These are phyloP conservation scores for Fibroporia radiculosa DNA, from an alignment of 768 basidiomycete genomes.

Conservation along the genomic window DNA sequence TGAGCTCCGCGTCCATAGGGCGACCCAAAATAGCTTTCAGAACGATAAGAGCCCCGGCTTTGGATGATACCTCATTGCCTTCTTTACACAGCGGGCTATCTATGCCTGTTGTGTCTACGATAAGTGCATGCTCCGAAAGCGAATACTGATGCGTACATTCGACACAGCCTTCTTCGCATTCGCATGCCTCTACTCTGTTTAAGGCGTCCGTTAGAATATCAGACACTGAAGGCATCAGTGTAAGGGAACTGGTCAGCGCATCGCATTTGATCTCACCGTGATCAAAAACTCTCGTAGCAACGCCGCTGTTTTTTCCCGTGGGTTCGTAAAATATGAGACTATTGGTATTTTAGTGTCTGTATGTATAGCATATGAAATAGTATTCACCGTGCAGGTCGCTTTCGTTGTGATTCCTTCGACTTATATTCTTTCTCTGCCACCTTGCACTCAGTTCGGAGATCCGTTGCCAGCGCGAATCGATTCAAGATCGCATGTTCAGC, in stretches of 20 bases:
- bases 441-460: constrained; percentile 81
- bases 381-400: constrained; percentile 58
- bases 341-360: background rate
- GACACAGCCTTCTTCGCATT: constrained; percentile 63
- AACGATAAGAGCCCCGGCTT: constrained; percentile 65
- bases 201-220: constrained; percentile 54
- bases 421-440: constrained; percentile 68
- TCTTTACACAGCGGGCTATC: constrained; percentile 60
- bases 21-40: constrained; percentile 50
- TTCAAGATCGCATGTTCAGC: constrained; percentile 82
- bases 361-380: background rate
- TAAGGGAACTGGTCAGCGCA: background rate
- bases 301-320: constrained; percentile 60
- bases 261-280: constrained; percentile 42
- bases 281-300: constrained; percentile 77
- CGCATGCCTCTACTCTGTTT: constrained; percentile 48
- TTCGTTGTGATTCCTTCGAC: constrained; percentile 40
- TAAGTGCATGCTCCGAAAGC: background rate
- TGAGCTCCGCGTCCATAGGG: constrained; percentile 30
- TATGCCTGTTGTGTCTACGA: constrained; percentile 41
- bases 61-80: constrained; percentile 65
- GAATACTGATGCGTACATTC: constrained; percentile 40
- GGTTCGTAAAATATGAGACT: constrained; percentile 81
- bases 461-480: constrained; percentile 58
- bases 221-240: constrained; percentile 29